Percentiles rank a stretch among this genome's conserved stretches.
phyloP scores from a whole-genome alignment of 1,139 yeast species.

The Scheffersomyces lignicola region DNA sequence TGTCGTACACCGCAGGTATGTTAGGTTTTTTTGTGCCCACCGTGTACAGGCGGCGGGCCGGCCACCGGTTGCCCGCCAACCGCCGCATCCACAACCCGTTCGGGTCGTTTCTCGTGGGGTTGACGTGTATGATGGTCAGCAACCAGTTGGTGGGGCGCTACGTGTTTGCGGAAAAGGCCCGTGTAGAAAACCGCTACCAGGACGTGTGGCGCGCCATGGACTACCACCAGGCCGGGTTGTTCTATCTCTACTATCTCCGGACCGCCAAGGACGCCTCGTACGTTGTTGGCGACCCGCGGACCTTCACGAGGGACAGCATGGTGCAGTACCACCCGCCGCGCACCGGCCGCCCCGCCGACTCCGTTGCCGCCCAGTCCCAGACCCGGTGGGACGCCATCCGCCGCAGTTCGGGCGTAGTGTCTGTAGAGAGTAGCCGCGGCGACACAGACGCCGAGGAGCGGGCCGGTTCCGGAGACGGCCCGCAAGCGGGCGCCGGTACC shows the following conservation, averaged over 20 bases:
- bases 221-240: slow-evolving; percentile 36
- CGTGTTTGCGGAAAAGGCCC: slow-evolving; percentile 21
- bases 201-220: slow-evolving; percentile 42
- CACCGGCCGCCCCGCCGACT: too few species aligned
- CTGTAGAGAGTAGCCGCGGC: too few species aligned
- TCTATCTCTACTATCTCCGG: slow-evolving; percentile 35
- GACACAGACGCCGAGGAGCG: too few species aligned
- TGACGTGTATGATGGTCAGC: slow-evolving; percentile 23
- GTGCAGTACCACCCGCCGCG: slow-evolving; percentile 27
- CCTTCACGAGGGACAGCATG: slow-evolving; percentile 27
- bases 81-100: slow-evolving; percentile 29
- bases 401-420: too few species aligned
- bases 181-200: slow-evolving; percentile 15
- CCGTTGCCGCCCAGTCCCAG: too few species aligned
- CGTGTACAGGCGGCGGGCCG: slow-evolving; percentile 13
- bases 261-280: slow-evolving; percentile 35
- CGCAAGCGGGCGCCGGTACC: too few species aligned
- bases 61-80: slow-evolving; percentile 6
- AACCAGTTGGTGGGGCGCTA: slow-evolving; percentile 27
- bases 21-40: slow-evolving; percentile 30
- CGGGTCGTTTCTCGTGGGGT: slow-evolving; percentile 32
- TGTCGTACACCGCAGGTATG: slow-evolving; percentile 27
- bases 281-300: slow-evolving; percentile 40
- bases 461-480: too few species aligned
- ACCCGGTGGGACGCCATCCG: too few species aligned